Base-by-base conservation (phyloP, 2,329 filamentous ascomycete genomes). In the Diaporthe batatas region DNA sequence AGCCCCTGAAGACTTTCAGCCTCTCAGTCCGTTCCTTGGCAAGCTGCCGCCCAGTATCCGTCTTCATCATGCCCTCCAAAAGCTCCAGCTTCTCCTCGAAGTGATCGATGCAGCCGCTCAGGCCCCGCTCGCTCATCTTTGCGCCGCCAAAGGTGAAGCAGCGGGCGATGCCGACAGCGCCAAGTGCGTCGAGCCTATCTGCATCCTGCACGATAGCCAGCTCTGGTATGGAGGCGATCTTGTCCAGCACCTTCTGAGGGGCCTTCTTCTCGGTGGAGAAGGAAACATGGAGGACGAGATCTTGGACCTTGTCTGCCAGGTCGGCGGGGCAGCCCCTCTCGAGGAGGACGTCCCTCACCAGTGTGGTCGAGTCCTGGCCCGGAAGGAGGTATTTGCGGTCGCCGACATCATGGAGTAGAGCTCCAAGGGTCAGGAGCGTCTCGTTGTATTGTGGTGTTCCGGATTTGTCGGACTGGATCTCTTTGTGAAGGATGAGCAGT, bases 121-220 rank as follows among this genome's bases (percentile, higher is more conserved):
- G 83, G 55, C 86, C 87, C 6, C 81, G 80, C 10, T 79, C 78
- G 21, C 80, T 78, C 49, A 81, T 81, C 80, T 88, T 91, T 12
- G 91, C 92, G 0, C 92, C 95, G 0, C 92, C 90, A 80, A 91
- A 98, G 0, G 92, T 91, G 80, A 96, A 95, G 55, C 89, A 90
- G 55, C 96, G 86, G 1, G 90, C 95, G 72, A 98, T 92, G 0
- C 96, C 96, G 36, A 98, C 89, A 0, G 93, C 94, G 0, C 95
- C 96, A 64, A 98, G 91, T 4, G 95, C 93, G 83, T 98, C 96
- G 21, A 98, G 85, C 6, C 95, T 88, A 84, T 98, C 96, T 5
- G 95, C 95, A 81, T 98, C 96, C 83, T 98, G 95, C 32, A 98
- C 94, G 64, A 97, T 89, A 0, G 90, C 95, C 42, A 96, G 84